Evolutionary conservation across 202 grass and related monocot species (phyloP).

Genomic region (Elaeis oleifera): DNA sequence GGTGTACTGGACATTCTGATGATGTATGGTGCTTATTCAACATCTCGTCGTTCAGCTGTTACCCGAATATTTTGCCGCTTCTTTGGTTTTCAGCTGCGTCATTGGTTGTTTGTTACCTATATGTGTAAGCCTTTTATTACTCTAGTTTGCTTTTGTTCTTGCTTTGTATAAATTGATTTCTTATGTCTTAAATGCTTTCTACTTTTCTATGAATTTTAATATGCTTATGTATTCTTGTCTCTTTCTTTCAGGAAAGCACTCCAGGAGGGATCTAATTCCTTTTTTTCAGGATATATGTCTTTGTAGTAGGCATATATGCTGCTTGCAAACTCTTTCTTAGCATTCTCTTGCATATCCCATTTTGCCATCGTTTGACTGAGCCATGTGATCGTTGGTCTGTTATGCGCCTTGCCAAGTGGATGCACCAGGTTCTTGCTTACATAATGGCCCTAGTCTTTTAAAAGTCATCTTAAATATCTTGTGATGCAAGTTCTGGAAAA

Average conservation of each 20-base stretch:
- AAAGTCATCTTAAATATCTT: too few relatives aligned
- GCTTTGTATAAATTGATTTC: background rate
- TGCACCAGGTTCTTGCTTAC: conserved; percentile 61
- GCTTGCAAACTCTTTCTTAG: conserved; percentile 55
- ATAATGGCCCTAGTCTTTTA: background rate
- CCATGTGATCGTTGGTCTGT: conserved; percentile 63
- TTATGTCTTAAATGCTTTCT: background rate
- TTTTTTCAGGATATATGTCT: conserved; percentile 82
- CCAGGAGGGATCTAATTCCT: conserved; percentile 52
- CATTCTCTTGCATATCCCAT: conserved; percentile 55
- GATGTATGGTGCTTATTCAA: conserved; percentile 98
- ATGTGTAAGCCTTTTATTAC: conserved; percentile 46
- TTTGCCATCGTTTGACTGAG: conserved; percentile 57
- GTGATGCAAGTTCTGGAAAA: too few relatives aligned
- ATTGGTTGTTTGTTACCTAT: conserved; percentile 64
- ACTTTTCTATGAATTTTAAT: background rate
- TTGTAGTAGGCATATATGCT: conserved; percentile 61
- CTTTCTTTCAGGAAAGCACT: conserved; percentile 64
- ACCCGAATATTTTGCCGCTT: conserved; percentile 68
- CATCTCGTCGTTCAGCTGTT: conserved; percentile 74
- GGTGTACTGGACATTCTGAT: conserved; percentile 83
- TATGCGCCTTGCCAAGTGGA: conserved; percentile 69
- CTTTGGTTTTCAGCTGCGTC: conserved; percentile 66
- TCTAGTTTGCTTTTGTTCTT: background rate
- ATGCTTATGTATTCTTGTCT: background rate